Evolutionary conservation across 495 filamentous ascomycete genomes (phyloP).

Genomic region (Xylaria acuta): DNA sequence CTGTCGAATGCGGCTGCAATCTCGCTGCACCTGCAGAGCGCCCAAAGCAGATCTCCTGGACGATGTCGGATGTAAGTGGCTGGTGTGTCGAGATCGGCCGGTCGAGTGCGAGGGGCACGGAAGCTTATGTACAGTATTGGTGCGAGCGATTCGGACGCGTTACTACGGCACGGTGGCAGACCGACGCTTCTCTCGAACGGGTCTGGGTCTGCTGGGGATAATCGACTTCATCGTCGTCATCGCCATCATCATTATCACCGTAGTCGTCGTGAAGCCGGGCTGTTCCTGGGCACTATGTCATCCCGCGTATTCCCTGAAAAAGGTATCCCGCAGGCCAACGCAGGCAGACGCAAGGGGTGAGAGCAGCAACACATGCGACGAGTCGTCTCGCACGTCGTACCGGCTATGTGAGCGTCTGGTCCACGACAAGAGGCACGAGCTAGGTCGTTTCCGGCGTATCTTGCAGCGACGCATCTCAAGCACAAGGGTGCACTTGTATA

Average conservation of each 20-base stretch:
- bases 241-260: background rate
- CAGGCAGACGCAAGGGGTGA: conserved; percentile 18
- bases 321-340: conserved; percentile 9
- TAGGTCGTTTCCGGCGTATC: conserved; percentile 20
- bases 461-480: conserved; percentile 19
- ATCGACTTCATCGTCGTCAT: background rate
- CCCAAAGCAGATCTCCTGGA: conserved; percentile 32
- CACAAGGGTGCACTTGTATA: background rate
- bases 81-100: conserved; percentile 18
- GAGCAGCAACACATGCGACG: conserved; percentile 8
- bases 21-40: conserved; percentile 37
- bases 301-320: conserved; percentile 18
- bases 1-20: conserved; percentile 36
- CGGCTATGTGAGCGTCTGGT: background rate
- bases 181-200: background rate
- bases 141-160: background rate
- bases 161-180: background rate
- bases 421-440: background rate
- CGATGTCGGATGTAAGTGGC: conserved; percentile 26
- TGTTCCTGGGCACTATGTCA: conserved; percentile 6
- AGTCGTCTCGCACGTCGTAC: conserved; percentile 6
- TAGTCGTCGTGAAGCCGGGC: conserved; percentile 9
- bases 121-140: background rate
- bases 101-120: conserved; percentile 21
- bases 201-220: background rate